Conservation (phyloP, 257 asterid species). For the Rehmannia glutinosa region DNA sequence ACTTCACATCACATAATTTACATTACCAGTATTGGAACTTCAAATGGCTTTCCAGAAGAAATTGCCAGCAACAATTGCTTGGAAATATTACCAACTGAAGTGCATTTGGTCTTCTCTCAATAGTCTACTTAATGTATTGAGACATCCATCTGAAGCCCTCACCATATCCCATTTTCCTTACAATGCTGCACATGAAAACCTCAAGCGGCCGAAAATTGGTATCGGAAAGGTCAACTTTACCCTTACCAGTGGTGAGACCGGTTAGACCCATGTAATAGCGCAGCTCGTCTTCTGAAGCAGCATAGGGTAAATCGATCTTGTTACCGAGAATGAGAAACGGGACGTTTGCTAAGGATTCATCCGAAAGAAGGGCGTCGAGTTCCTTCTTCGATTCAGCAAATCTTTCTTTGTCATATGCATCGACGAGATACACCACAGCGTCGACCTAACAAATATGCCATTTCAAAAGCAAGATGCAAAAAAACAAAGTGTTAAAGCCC, state of each 20-base stretch:
- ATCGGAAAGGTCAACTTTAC: conserved; percentile 25
- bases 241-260: conserved; percentile 41
- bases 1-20: not conserved
- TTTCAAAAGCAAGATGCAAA: too few relatives aligned
- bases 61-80: too few relatives aligned
- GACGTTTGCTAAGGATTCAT: conserved; percentile 29
- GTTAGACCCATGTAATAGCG: conserved; percentile 38
- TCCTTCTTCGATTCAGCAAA: conserved; percentile 42
- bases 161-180: conserved; percentile 42
- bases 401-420: conserved; percentile 40
- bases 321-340: conserved; percentile 41
- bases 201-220: conserved; percentile 30
- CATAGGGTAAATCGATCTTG: conserved; percentile 39
- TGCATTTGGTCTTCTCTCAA: not conserved
- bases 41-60: not conserved
- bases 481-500: too few relatives aligned
- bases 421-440: conserved; percentile 44
- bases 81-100: too few relatives aligned
- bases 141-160: conserved; percentile 43
- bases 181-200: conserved; percentile 48
- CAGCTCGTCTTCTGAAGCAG: conserved; percentile 45
- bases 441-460: conserved; percentile 23
- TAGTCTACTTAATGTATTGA: conserved; percentile 30
- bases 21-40: not conserved
- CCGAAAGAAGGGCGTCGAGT: conserved; percentile 38